Conservation (phyloP, 305 asterid genomes). For the Plantago coronopus region DNA sequence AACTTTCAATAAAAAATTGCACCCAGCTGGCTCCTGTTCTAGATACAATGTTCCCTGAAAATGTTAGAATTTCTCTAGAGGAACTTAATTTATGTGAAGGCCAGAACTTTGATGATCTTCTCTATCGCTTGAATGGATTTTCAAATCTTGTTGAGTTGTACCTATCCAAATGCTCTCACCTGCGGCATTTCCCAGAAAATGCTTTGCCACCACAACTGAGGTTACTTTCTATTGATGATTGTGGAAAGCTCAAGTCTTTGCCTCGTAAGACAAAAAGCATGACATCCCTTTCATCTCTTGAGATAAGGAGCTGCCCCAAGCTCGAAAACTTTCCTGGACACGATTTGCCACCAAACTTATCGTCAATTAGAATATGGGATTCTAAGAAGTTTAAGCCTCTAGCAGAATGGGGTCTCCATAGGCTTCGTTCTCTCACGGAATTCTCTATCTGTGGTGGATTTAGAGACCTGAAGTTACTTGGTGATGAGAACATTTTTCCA, state of each 20-base stretch:
- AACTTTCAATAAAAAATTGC: constrained; percentile 45
- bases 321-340: constrained; percentile 37
- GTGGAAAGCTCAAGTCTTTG: constrained; percentile 41
- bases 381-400: constrained; percentile 48
- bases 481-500: constrained; percentile 34
- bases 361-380: constrained; percentile 49
- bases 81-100: constrained; percentile 42
- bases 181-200: constrained; percentile 44
- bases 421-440: constrained; percentile 40
- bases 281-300: constrained; percentile 37
- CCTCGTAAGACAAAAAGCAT: constrained; percentile 32
- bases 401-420: constrained; percentile 42
- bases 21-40: constrained; percentile 38
- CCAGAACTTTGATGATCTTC: constrained; percentile 35
- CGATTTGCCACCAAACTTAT: constrained; percentile 38
- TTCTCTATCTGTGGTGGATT: constrained; percentile 51
- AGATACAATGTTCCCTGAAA: constrained; percentile 27
- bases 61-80: constrained; percentile 38
- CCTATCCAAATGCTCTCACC: constrained; percentile 35
- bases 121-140: constrained; percentile 34
- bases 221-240: constrained; percentile 44
- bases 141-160: constrained; percentile 41
- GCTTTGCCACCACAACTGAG: constrained; percentile 54
- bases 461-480: constrained; percentile 40
- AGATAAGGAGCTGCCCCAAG: constrained; percentile 47